phyloP scores from a whole-genome alignment of 2,329 filamentous ascomycete species.

The Colletotrichum somersetense region DNA sequence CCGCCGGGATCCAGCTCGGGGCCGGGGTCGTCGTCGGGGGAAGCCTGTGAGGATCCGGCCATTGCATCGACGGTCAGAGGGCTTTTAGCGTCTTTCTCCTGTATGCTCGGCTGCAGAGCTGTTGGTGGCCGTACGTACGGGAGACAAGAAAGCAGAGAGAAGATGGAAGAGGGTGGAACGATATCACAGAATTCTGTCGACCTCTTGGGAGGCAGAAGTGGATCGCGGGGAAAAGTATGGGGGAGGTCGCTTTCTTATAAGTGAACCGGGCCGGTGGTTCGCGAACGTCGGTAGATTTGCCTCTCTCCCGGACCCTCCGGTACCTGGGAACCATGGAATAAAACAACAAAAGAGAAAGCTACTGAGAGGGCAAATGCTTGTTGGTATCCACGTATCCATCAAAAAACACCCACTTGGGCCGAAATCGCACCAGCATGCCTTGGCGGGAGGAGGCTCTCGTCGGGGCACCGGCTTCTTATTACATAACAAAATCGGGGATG shows the following conservation, averaged over 20 bases:
- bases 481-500: conserved; percentile 36
- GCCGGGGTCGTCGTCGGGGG: conserved; percentile 41
- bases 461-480: conserved; percentile 21
- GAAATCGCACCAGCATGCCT: conserved; percentile 34
- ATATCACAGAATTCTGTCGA: conserved; percentile 11
- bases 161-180: not conserved
- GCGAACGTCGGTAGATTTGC: conserved; percentile 17
- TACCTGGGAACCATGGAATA: not conserved
- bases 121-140: not conserved
- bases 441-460: conserved; percentile 9
- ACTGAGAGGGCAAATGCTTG: conserved; percentile 8
- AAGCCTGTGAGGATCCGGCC: conserved; percentile 32
- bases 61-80: conserved; percentile 41
- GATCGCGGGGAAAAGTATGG: conserved; percentile 37
- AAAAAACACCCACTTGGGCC: conserved; percentile 35
- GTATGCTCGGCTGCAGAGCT: conserved; percentile 16
- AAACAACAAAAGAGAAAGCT: not conserved
- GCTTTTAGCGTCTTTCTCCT: not conserved
- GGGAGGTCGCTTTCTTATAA: conserved; percentile 35
- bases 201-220: conserved; percentile 32
- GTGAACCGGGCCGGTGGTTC: conserved; percentile 38
- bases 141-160: not conserved
- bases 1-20: conserved; percentile 33
- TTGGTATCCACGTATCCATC: conserved; percentile 40
- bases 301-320: conserved; percentile 26